Evolutionary conservation across 1,284 basidiomycete genomes (phyloP).

Genomic region (Calocybe gambosa): DNA sequence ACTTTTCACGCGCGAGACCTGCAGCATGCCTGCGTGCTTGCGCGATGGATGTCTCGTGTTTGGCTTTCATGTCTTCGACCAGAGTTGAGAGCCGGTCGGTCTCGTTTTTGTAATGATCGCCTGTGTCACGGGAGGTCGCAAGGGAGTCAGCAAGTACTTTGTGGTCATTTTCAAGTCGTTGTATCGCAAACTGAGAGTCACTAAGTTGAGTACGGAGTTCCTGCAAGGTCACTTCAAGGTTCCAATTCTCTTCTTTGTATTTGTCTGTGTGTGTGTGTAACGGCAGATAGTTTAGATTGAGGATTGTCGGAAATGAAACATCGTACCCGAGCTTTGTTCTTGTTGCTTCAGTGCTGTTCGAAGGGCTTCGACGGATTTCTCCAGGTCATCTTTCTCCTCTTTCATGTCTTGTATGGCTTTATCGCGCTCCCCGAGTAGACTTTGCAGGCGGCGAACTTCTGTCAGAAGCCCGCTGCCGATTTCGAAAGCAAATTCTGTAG

Average conservation of each 20-base stretch:
- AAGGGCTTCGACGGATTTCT: conserved; percentile 68
- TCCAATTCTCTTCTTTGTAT: conserved; percentile 98
- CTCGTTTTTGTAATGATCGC: conserved; percentile 85
- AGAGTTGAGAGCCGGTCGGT: conserved; percentile 66
- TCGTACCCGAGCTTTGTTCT: conserved; percentile 71
- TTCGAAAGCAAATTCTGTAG: conserved; percentile 88
- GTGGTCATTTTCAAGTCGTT: conserved; percentile 78
- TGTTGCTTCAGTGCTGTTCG: conserved; percentile 66
- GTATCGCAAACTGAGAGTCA: conserved; percentile 59
- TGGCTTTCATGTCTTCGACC: conserved; percentile 72
- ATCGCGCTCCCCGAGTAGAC: conserved; percentile 81
- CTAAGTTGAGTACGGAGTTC: conserved; percentile 73
- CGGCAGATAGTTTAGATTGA: conserved; percentile 6
- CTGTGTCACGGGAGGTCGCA: conserved; percentile 65
- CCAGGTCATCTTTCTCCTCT: conserved; percentile 83
- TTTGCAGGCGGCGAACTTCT: conserved; percentile 85
- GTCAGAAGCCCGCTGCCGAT: conserved; percentile 87
- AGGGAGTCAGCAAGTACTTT: conserved; percentile 77
- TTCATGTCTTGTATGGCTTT: conserved; percentile 82
- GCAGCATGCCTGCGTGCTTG: conserved; percentile 85
- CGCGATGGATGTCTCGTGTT: conserved; percentile 92
- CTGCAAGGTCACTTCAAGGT: conserved; percentile 90
- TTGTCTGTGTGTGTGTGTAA: conserved; percentile 43
- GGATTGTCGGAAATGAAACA: conserved; percentile 6
- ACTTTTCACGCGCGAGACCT: conserved; percentile 85